phyloP scores from a whole-genome alignment of 306 rosid genomes.

The Trifolium repens region DNA sequence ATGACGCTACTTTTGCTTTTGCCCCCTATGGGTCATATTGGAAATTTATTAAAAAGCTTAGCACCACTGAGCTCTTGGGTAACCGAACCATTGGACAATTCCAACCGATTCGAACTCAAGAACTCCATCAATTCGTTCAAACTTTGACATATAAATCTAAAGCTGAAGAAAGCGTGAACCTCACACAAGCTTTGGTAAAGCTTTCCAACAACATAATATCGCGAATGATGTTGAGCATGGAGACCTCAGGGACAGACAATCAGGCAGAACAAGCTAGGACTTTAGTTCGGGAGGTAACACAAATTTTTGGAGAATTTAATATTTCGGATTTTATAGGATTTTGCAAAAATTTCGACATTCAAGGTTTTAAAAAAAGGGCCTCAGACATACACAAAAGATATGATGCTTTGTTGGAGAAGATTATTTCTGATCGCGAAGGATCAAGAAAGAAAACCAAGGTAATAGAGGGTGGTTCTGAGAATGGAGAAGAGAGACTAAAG shows the following conservation, averaged over 20 bases:
- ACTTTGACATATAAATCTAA: conserved; percentile 22
- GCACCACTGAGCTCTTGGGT: conserved; percentile 48
- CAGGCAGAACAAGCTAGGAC: conserved; percentile 39
- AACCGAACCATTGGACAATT: conserved; percentile 36
- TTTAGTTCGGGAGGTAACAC: conserved; percentile 47
- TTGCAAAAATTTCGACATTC: not conserved
- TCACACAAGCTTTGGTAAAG: conserved; percentile 42
- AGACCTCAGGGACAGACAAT: conserved; percentile 34
- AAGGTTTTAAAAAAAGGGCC: conserved; percentile 40
- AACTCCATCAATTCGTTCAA: conserved; percentile 28
- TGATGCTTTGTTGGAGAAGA: conserved; percentile 51
- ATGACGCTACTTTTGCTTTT: conserved; percentile 53
- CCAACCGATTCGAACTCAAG: conserved; percentile 33
- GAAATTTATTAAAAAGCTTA: conserved; percentile 39
- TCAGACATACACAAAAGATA: conserved; percentile 43
- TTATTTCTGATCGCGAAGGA: conserved; percentile 52
- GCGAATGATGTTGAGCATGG: conserved; percentile 54
- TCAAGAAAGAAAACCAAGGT: conserved; percentile 17
- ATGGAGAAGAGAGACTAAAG: conserved; percentile 37
- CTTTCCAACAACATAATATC: conserved; percentile 52
- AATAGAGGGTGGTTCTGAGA: not conserved
- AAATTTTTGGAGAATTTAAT: conserved; percentile 45
- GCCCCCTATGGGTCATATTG: conserved; percentile 50
- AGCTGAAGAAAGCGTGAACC: conserved; percentile 39
- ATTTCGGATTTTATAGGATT: conserved; percentile 36